Evolutionary conservation across 495 filamentous ascomycete genomes (phyloP).

Genomic region (Xylaria curta): DNA sequence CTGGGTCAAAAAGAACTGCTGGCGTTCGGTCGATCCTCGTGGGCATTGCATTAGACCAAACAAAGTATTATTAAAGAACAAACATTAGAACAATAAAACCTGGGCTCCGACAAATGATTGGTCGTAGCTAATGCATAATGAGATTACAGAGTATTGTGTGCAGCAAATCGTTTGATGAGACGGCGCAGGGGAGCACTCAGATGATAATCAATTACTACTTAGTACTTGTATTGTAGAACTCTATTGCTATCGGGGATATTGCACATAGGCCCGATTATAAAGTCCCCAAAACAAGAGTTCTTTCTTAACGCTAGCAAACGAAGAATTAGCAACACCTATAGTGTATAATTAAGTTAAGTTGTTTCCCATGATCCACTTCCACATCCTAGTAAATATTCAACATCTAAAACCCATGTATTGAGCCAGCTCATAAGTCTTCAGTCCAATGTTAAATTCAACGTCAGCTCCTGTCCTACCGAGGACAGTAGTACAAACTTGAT

Average conservation of each 20-base stretch:
- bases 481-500: neutral
- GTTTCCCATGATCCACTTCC: no score
- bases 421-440: neutral
- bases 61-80: neutral
- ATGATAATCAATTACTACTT: neutral
- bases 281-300: neutral
- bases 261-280: neutral
- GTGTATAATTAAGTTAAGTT: no score
- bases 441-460: neutral
- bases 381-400: no score
- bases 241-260: neutral
- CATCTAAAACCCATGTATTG: neutral
- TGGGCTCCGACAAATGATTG: neutral
- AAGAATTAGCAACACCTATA: neutral
- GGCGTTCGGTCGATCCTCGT: neutral
- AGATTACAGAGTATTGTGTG: slow-evolving; percentile 13
- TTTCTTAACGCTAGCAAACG: neutral
- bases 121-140: neutral
- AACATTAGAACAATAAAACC: neutral
- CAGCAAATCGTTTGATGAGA: neutral
- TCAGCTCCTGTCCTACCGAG: neutral
- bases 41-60: neutral
- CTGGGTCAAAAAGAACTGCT: neutral
- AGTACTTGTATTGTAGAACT: neutral
- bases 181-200: neutral